A percentile compares a stretch with the other conserved stretches of the same genome.
phyloP scores from a whole-genome alignment of 2,329 filamentous ascomycete genomes.

The Phaeosphaeriaceae sp. region DNA sequence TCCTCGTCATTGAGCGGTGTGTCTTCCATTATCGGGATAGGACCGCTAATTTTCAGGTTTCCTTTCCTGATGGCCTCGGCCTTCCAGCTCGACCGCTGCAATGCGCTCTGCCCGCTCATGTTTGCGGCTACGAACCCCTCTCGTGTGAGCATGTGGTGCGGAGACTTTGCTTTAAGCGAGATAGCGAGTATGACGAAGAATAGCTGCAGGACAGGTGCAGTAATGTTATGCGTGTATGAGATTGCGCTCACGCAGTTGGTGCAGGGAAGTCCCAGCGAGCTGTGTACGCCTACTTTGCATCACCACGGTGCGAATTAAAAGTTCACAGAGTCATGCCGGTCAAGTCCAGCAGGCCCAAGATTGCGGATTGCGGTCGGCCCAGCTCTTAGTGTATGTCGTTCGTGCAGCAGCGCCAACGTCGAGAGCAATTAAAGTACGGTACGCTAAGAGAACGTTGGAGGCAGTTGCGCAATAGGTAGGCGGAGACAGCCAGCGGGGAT shows the following conservation, averaged over 20 bases:
- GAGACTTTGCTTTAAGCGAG: constrained; percentile 7
- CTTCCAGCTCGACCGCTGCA: constrained; percentile 49
- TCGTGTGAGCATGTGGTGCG: constrained; percentile 41
- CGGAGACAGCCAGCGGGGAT: constrained; percentile 13
- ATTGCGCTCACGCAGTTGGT: constrained; percentile 30
- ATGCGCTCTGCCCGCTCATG: constrained; percentile 35
- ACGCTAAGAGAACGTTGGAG: constrained; percentile 1
- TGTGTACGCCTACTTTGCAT: constrained; percentile 19
- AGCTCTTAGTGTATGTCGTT: constrained; percentile 1
- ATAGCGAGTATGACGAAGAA: constrained; percentile 16
- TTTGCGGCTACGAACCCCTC: constrained; percentile 39
- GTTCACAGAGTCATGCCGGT: constrained; percentile 20
- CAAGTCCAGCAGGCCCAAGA: background rate
- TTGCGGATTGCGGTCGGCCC: background rate
- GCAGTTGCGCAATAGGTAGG: constrained; percentile 13
- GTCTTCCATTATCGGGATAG: constrained; percentile 48
- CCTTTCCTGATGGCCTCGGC: constrained; percentile 49
- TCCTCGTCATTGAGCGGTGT: constrained; percentile 44
- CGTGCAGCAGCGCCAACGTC: background rate
- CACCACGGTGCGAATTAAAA: constrained; percentile 13
- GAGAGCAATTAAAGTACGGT: constrained; percentile 3
- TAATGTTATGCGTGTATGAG: constrained; percentile 26
- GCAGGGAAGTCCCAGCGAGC: constrained; percentile 29
- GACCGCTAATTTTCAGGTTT: constrained; percentile 48
- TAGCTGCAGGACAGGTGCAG: constrained; percentile 10